Base-by-base conservation (phyloP, 1,284 basidiomycete species). In the Tilletiopsis washingtonensis region DNA sequence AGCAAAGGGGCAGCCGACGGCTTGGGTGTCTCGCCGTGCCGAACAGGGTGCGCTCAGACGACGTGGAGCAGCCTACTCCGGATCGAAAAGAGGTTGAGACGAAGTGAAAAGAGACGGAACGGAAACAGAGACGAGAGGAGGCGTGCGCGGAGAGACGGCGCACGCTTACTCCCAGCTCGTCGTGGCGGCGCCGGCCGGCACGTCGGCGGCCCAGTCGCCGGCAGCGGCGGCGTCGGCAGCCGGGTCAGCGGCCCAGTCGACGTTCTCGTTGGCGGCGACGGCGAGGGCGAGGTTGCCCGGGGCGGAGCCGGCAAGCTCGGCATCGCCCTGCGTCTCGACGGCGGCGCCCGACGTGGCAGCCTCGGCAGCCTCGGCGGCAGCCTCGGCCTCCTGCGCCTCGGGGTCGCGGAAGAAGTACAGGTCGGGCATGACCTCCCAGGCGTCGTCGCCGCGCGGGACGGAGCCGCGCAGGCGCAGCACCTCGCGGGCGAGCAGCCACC, bases 351-450 rank as follows among this genome's bases (percentile, higher is more conserved):
- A 91, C 71, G 91, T 87, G 44, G 78, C 70, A 23, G 76, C 73
- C 59, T 76, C 75, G 45, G 85, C 84, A 41, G 86, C 86, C 77
- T 90, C 88, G 75, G 91, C 89, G 74, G 87, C 84, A 71, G 88
- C 85, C 78, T 96, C 91, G 77, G 86, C 88, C 83, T 96, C 91
- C 67, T 94, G 86, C 79, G 97, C 93, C 76, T 97, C 91, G 58
- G 93, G 91, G 79, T 97, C 93, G 73, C 93, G 89, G 84, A 97
- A 98, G 85, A 97, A 97, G 89, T 96, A 97, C 88, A 97, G 91
- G 79, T 97, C 93, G 68, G 93, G 89, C 68, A 98, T 96, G 75
- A 94, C 86, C 75, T 84, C 86, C 90, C 93, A 97, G 71, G 87
- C 88, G 62, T 91, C 88, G 62, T 82, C 77, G 45, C 87, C 85